A percentile compares a stretch with the other conserved stretches of the same genome.
phyloP scores from a whole-genome alignment of 2,329 filamentous ascomycete species.

The Exophiala calicioides region DNA sequence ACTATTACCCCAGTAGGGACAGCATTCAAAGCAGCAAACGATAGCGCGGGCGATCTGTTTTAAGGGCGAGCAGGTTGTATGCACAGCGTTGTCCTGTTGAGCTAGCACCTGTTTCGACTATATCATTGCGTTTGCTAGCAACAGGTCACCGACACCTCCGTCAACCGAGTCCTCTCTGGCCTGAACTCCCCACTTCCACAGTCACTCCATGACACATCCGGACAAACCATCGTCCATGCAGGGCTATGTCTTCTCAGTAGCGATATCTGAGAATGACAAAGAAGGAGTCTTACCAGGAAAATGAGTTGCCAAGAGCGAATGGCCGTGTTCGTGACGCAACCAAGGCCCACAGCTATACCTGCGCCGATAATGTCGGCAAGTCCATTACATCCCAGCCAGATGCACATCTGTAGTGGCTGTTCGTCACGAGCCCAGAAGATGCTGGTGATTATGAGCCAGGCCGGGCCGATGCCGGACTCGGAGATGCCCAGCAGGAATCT shows the following conservation, averaged over 20 bases:
- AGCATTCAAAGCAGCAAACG: constrained; percentile 2
- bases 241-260: constrained; percentile 25
- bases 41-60: too few species aligned
- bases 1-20: neutral
- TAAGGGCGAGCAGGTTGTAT: too few species aligned
- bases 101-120: constrained; percentile 5
- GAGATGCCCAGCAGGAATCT: constrained; percentile 63
- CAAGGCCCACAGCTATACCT: constrained; percentile 55
- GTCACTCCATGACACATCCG: neutral
- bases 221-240: neutral
- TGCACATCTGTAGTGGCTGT: constrained; percentile 59
- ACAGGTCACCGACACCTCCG: neutral
- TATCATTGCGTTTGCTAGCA: neutral
- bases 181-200: neutral
- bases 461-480: constrained; percentile 61
- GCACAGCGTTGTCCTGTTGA: constrained; percentile 1
- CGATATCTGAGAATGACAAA: constrained; percentile 39
- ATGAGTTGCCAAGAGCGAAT: constrained; percentile 49
- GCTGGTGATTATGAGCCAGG: constrained; percentile 61
- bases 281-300: constrained; percentile 43
- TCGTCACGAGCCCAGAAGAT: constrained; percentile 61
- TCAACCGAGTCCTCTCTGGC: neutral
- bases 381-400: constrained; percentile 63
- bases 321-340: constrained; percentile 41
- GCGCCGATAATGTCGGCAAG: constrained; percentile 57